Conservation (phyloP, 345 rosid genomes). For the Sonneratia caseolaris region DNA sequence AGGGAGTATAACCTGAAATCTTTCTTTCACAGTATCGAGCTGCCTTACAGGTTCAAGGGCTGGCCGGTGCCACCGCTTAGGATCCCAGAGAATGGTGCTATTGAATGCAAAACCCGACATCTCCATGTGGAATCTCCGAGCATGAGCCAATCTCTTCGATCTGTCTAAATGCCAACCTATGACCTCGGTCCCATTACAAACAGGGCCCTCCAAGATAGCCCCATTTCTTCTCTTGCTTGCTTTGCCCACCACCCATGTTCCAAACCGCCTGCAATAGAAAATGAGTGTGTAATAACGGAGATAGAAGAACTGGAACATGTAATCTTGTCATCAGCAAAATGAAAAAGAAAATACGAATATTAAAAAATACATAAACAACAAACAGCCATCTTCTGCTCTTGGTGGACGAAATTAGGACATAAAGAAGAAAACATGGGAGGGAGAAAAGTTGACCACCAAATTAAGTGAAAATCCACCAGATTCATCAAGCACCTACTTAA, state of each 20-base stretch:
- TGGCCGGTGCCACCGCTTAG: conserved; percentile 50
- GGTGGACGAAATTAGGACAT: neutral
- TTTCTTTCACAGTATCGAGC: conserved; percentile 32
- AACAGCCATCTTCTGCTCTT: neutral
- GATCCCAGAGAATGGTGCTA: conserved; percentile 60
- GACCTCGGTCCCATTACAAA: conserved; percentile 48
- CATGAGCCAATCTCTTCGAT: conserved; percentile 15
- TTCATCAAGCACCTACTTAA: neutral
- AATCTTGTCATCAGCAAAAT: neutral
- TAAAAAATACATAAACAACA: no score
- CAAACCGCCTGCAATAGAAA: conserved; percentile 32
- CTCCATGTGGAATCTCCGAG: conserved; percentile 46
- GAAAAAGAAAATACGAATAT: neutral
- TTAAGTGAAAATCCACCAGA: no score
- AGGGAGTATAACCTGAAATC: conserved; percentile 30
- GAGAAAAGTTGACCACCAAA: neutral
- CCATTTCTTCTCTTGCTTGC: conserved; percentile 20
- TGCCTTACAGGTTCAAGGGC: conserved; percentile 45
- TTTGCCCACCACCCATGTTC: conserved; percentile 54
- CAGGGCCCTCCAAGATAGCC: conserved; percentile 36
- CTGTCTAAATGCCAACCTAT: conserved; percentile 49
- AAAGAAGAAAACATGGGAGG: neutral
- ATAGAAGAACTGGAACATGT: neutral
- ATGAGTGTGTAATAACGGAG: neutral
- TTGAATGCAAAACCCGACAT: conserved; percentile 60